These are phyloP conservation scores for Hibiscus tridactylites DNA, from an alignment of 345 rosid species.

Conservation along the genomic window DNA sequence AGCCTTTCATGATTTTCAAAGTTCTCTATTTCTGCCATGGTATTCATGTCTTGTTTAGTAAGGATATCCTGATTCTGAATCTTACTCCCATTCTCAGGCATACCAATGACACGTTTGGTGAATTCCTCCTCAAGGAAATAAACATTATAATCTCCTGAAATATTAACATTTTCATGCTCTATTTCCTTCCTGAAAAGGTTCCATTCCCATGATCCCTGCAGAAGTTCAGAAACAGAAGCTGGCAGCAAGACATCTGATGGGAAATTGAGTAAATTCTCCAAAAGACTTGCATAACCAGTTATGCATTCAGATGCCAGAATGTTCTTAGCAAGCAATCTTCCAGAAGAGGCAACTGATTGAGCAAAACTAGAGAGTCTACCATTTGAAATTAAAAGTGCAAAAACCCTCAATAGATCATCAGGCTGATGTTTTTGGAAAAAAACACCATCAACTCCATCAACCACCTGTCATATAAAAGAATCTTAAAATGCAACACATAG, in stretches of 20 bases:
- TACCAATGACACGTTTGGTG: slow-evolving; percentile 25
- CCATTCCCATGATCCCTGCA: slow-evolving; percentile 68
- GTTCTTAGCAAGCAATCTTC: slow-evolving; percentile 66
- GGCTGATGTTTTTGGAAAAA: slow-evolving; percentile 56
- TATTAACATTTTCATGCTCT: slow-evolving; percentile 24
- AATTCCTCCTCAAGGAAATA: slow-evolving; percentile 57
- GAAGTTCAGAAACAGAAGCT: slow-evolving; percentile 45
- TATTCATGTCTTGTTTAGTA: slow-evolving; percentile 60
- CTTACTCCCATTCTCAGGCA: slow-evolving; percentile 33
- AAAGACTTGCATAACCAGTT: slow-evolving; percentile 60
- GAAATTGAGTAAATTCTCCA: slow-evolving; percentile 66
- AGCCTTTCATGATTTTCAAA: slow-evolving; percentile 62
- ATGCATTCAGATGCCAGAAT: slow-evolving; percentile 73
- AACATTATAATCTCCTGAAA: slow-evolving; percentile 31
- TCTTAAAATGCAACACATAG: not conserved
- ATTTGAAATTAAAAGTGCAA: slow-evolving; percentile 57
- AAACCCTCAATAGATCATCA: slow-evolving; percentile 58
- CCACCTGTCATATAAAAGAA: slow-evolving; percentile 39
- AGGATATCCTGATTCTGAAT: slow-evolving; percentile 38
- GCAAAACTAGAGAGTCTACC: slow-evolving; percentile 75
- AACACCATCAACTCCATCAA: slow-evolving; percentile 61
- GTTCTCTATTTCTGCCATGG: slow-evolving; percentile 49
- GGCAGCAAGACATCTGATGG: slow-evolving; percentile 80
- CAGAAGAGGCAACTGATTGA: slow-evolving; percentile 61
- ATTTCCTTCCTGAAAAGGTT: slow-evolving; percentile 39